Evolutionary conservation across 2,329 filamentous ascomycete species (phyloP), one percentile per base, ranked within the genome.

Genomic region (Tothia fuscella): DNA sequence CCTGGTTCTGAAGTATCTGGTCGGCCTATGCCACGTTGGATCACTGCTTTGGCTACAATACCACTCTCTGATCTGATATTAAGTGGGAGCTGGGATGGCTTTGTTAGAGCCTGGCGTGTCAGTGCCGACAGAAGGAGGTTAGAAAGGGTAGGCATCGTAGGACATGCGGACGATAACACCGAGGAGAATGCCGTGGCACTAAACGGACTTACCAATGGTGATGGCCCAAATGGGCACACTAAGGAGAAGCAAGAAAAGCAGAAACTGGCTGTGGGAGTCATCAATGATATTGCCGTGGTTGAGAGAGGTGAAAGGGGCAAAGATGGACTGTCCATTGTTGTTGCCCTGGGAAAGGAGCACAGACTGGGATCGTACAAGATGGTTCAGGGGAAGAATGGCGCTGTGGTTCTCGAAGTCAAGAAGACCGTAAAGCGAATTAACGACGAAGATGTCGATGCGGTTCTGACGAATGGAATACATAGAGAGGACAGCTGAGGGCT

Each of bases 81-180:
- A 38, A 93, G 80, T 49, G 91, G 89, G 24, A 94, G 86, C 61
- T 98, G 89, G 88, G 91, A 93, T 56, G 91, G 91, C 2, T 78
- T 76, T 59, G 71, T 98, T 44, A 72, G 89, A 38, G 80, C 80
- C 4, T 98, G 91, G 91, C 78, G 73, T 46, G 70, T 98, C 16
- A 82, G 78, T 41, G 76, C 84, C 31, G 89, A 95, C 58, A 91
- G 88, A 64, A 76, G 76, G 58, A 78, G 71, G 48, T 73, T 98
- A 33, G 79, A 91, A 53, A 64, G 75, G 1, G 61, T 86, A 6
- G 87, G 86, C 1, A 68, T 76, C 2, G 65, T 91, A 22, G 80
- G 76, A 12, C 25, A 22, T 13, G 12, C n/a, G 12, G 19, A 33
- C 31, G 3, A 31, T 42, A 26, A 38, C n/a, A 31, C 45, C 26